Percentiles rank a stretch among this genome's conserved stretches.
These are phyloP conservation scores for Sapria himalayana DNA, from an alignment of 345 rosid genomes.

Conservation along the genomic window DNA sequence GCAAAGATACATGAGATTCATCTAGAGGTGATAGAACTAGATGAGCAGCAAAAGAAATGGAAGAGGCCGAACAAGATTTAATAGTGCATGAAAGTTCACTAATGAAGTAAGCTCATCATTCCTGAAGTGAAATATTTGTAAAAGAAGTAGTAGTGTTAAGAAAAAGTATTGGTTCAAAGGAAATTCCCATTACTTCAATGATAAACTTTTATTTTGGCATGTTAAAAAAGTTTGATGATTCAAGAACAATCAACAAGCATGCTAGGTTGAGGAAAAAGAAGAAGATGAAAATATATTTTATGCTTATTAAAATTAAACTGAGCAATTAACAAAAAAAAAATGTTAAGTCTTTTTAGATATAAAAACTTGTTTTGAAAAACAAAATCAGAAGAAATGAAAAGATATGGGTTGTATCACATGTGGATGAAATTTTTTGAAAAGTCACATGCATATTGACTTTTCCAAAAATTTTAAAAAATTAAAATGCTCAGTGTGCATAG, in stretches of 20 bases:
- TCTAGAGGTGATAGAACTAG: neutral
- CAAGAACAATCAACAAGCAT: neutral
- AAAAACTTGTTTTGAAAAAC: no score
- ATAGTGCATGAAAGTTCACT: neutral
- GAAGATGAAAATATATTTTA: neutral
- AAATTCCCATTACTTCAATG: neutral
- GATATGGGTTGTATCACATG: no score
- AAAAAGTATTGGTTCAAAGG: neutral
- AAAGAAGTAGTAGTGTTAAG: neutral
- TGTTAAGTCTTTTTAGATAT: no score
- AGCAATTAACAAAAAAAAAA: no score
- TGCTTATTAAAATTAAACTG: neutral
- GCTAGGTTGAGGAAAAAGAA: neutral
- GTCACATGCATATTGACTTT: no score
- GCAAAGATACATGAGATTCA: neutral
- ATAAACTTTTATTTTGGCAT: slow-evolving; percentile 1
- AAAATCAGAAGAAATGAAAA: no score
- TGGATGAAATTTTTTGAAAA: no score
- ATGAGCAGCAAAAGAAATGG: neutral
- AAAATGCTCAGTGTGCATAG: no score
- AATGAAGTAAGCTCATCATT: neutral
- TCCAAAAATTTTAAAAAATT: no score
- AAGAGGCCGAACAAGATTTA: neutral
- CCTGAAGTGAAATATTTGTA: neutral
- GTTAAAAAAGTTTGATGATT: neutral